Conservation (phyloP, 305 asterid species). For the Solanum hybrid region DNA sequence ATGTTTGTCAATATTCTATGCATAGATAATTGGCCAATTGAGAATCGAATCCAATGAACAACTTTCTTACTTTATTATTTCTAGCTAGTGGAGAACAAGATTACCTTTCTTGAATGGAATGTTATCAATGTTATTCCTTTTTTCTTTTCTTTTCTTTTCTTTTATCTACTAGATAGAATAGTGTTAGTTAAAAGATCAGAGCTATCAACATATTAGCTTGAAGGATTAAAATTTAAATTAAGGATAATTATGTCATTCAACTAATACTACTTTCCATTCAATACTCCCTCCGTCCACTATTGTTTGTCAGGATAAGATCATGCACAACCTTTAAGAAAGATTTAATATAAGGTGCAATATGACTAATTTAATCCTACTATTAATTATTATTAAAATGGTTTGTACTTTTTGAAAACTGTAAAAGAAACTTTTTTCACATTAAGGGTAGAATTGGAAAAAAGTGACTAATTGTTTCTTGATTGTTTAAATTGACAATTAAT, state of each 20-base stretch:
- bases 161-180: background rate
- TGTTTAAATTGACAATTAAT: background rate
- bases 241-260: background rate
- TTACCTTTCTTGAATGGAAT: background rate
- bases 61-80: background rate
- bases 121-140: background rate
- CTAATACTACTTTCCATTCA: background rate
- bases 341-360: background rate
- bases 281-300: background rate
- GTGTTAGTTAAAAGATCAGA: background rate
- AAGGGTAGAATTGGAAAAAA: background rate
- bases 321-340: too few relatives aligned
- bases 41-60: constrained; percentile 5
- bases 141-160: too few relatives aligned
- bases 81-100: background rate
- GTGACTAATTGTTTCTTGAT: background rate
- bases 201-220: background rate
- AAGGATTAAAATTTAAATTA: background rate
- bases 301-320: too few relatives aligned
- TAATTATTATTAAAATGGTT: too few relatives aligned
- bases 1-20: background rate
- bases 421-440: background rate
- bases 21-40: background rate
- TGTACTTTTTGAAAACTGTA: too few relatives aligned
- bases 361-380: background rate